Base-by-base conservation (phyloP, 1,284 basidiomycete genomes). In the Entoloma clypeatum region DNA sequence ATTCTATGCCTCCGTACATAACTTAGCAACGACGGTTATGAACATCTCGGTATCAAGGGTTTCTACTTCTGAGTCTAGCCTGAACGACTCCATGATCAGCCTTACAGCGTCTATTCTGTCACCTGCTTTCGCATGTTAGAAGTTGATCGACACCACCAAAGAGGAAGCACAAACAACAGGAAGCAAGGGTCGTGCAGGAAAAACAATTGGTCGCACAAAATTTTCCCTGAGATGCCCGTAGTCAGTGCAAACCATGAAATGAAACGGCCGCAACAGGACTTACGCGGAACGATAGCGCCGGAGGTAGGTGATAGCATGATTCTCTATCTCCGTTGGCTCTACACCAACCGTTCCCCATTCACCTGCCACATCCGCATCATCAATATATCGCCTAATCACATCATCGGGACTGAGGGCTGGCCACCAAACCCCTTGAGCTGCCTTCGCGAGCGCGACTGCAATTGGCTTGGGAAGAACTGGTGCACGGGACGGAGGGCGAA, bases 381-480 rank as follows among this genome's bases (percentile, higher is more conserved):
- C 77, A 51, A 98, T 81, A 67, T 80, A 96, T 50, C 92, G 79
- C 56, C 95, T 74, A 55, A 79, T 76, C 19, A 99, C 84, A 67
- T 98, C 94, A 64, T 99, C 95, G 1, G 92, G 88, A 59, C 78
- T 83, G 47, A 97, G 72, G 44, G 88, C 79, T 11, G 93, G 94
- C 94, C 94, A 99, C 94, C 93, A 99, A 0, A 79, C 73, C 3
- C 68, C 60, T 65, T 97, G 89, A 9, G 81, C 77, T 21, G 75
- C 62, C 52, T 71, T 78, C 4, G 93, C 77, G 23, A 91, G 65
- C 5, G 74, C 57, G 36, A 77, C 69, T 33, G 93, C 88, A 40
- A 90, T 55, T 11, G 72, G 60, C 64, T 91, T 91, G 34, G 95
- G 94, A 27, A 97, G 61, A 32, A 80, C 79, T 7, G 90, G 84